A percentile compares a stretch with the other conserved stretches of the same genome.
Conservation (phyloP, 495 filamentous ascomycete species). For the Penicillium bialowiezense region DNA sequence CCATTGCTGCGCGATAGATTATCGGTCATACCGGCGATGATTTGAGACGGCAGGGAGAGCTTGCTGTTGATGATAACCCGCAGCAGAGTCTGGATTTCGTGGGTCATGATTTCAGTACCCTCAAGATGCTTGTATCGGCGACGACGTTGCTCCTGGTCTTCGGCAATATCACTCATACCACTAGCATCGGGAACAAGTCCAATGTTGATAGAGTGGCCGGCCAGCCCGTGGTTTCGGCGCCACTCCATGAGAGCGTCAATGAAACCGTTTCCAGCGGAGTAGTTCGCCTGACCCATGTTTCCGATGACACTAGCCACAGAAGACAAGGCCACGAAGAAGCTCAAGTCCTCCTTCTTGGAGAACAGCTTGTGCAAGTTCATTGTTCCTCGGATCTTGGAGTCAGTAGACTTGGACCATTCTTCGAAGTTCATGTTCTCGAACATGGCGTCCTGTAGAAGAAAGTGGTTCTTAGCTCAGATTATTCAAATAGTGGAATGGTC, state of each 20-base stretch:
- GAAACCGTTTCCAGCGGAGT: conserved; percentile 49
- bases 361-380: conserved; percentile 56
- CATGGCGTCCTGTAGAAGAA: conserved; percentile 26
- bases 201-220: conserved; percentile 27
- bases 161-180: conserved; percentile 21
- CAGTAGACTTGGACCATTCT: conserved; percentile 38
- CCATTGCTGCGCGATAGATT: conserved; percentile 15
- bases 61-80: conserved; percentile 21
- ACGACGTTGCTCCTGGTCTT: conserved; percentile 19
- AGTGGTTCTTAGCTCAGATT: too few species aligned
- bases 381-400: conserved; percentile 46
- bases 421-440: conserved; percentile 49
- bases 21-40: conserved; percentile 27
- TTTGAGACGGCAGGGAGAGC: conserved; percentile 15
- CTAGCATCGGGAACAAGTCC: conserved; percentile 30
- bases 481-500: background rate
- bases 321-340: conserved; percentile 53
- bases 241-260: conserved; percentile 33
- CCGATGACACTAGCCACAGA: conserved; percentile 51
- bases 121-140: conserved; percentile 22
- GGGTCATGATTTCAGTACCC: conserved; percentile 22
- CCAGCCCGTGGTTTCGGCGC: conserved; percentile 20
- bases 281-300: conserved; percentile 50
- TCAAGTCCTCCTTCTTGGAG: conserved; percentile 23
- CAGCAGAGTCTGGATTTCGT: conserved; percentile 19